Evolutionary conservation across 345 rosid genomes (phyloP).

Genomic region (Gossypium raimondii): DNA sequence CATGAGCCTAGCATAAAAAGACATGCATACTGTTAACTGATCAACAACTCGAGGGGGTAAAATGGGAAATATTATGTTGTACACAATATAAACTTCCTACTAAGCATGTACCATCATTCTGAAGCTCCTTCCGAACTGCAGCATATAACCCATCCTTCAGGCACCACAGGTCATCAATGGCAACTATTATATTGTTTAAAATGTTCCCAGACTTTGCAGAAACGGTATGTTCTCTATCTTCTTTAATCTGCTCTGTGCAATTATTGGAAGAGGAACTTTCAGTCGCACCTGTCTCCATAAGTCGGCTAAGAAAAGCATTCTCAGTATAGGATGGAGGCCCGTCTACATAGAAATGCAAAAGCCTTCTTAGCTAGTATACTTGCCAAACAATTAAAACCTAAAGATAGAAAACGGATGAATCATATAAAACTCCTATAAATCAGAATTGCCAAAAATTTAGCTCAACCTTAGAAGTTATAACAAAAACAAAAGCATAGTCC

Average conservation of each 20-base stretch:
- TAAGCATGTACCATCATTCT: slow-evolving; percentile 45
- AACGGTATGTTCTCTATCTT: slow-evolving; percentile 31
- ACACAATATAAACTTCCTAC: not conserved
- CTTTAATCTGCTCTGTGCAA: slow-evolving; percentile 45
- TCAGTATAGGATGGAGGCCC: slow-evolving; percentile 36
- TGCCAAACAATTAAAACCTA: not conserved
- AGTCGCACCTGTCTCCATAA: slow-evolving; percentile 81
- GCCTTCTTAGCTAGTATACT: not conserved
- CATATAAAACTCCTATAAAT: not conserved
- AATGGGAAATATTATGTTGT: not conserved
- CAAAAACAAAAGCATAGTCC: not conserved
- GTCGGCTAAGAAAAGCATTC: slow-evolving; percentile 67
- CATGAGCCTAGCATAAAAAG: slow-evolving; percentile 49
- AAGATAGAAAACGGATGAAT: not conserved
- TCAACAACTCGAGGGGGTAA: slow-evolving; percentile 15
- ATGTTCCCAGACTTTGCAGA: slow-evolving; percentile 41
- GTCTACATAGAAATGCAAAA: slow-evolving; percentile 40
- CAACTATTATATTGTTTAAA: slow-evolving; percentile 43
- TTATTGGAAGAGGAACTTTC: slow-evolving; percentile 60
- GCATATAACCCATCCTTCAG: slow-evolving; percentile 57
- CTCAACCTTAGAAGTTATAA: not conserved
- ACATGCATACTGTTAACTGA: slow-evolving; percentile 21
- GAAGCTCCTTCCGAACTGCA: slow-evolving; percentile 43
- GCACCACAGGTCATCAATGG: slow-evolving; percentile 52
- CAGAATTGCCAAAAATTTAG: not conserved